Evolutionary conservation across 176 grass and related monocot genomes (phyloP).

Genomic region (Oryza longistaminata): DNA sequence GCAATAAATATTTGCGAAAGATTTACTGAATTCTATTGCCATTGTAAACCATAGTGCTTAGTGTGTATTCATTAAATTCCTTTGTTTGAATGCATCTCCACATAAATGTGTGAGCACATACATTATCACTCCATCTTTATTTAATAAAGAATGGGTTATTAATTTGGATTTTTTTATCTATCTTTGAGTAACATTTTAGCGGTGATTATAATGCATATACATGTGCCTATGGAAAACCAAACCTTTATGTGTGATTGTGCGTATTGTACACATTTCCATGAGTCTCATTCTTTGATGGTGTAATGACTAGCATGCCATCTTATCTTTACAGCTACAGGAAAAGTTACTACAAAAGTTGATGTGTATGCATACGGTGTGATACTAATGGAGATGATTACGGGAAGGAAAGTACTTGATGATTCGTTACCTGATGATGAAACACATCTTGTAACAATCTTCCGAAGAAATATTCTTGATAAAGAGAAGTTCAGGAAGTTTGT

Average conservation of each 20-base stretch:
- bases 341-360: constrained; percentile 91
- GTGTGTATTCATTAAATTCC: neutral
- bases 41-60: neutral
- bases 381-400: constrained; percentile 93
- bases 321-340: constrained; percentile 81
- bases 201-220: neutral
- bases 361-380: constrained; percentile 96
- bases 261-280: neutral
- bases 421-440: constrained; percentile 76
- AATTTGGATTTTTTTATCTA: neutral
- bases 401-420: constrained; percentile 89
- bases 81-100: neutral
- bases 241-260: neutral
- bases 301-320: constrained; percentile 31
- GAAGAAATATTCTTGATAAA: constrained; percentile 72
- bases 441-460: constrained; percentile 80
- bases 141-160: neutral
- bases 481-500: constrained; percentile 72
- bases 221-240: neutral
- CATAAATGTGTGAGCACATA: neutral
- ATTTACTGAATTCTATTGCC: neutral
- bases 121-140: neutral
- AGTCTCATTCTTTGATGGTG: neutral
- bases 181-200: neutral
- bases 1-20: too few species aligned